Conservation (phyloP, 345 rosid genomes). For the Alliaria petiolata region DNA sequence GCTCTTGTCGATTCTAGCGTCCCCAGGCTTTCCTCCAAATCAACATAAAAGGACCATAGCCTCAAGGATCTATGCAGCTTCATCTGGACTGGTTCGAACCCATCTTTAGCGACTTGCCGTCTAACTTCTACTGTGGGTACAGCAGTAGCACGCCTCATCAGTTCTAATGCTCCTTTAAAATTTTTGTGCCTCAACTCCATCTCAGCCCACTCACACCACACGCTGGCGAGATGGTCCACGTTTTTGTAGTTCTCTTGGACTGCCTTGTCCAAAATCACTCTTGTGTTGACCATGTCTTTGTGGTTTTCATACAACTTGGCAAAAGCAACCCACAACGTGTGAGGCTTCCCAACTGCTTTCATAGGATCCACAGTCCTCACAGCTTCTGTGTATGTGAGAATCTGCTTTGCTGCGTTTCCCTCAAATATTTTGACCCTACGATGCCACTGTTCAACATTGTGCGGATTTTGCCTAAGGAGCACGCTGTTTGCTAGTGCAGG, state of each 20-base stretch:
- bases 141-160: constrained; percentile 93
- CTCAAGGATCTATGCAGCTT: constrained; percentile 84
- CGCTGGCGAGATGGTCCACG: constrained; percentile 88
- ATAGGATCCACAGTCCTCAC: constrained; percentile 93
- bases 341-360: constrained; percentile 99
- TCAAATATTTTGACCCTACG: constrained; percentile 89
- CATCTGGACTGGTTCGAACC: constrained; percentile 93
- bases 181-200: constrained; percentile 89
- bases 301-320: constrained; percentile 85
- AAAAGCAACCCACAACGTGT: constrained; percentile 90
- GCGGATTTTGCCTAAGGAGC: constrained; percentile 92
- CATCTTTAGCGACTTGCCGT: constrained; percentile 93
- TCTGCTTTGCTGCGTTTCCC: constrained; percentile 85
- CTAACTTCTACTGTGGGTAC: constrained; percentile 96
- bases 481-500: constrained; percentile 93
- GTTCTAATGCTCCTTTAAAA: constrained; percentile 80
- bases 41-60: constrained; percentile 90
- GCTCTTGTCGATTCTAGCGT: constrained; percentile 85
- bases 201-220: constrained; percentile 99
- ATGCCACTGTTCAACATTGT: constrained; percentile 98
- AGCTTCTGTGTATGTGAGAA: constrained; percentile 89
- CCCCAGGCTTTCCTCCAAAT: constrained; percentile 94
- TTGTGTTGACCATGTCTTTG: constrained; percentile 73
- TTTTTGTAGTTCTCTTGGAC: constrained; percentile 89
- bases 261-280: constrained; percentile 96